Percentiles rank a stretch among this genome's conserved stretches.
Evolutionary conservation across 805 yeast genomes (phyloP).

Genomic region (Candida quercuum): DNA sequence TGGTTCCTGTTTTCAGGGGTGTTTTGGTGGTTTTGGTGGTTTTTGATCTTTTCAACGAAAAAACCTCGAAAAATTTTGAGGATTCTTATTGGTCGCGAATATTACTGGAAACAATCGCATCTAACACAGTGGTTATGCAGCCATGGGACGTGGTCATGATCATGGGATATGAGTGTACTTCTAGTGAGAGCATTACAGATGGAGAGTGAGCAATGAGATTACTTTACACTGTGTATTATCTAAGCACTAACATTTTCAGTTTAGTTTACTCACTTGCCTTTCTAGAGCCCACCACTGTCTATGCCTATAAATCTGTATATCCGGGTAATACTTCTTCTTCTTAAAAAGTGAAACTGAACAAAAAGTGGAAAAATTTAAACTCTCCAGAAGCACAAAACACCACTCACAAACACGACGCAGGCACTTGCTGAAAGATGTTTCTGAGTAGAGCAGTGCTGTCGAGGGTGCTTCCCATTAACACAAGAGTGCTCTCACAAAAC

Average conservation of each 20-base stretch:
- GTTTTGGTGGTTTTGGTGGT: conserved; percentile 2
- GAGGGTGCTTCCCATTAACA: not conserved
- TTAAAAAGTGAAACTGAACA: too few relatives aligned
- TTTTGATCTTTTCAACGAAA: conserved; percentile 3
- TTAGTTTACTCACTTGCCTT: too few relatives aligned
- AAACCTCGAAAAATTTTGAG: not conserved
- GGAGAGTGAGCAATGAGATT: not conserved
- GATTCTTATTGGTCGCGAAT: conserved; percentile 7
- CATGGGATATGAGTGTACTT: too few relatives aligned
- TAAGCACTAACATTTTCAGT: too few relatives aligned
- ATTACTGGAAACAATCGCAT: too few relatives aligned
- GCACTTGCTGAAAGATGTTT: not conserved
- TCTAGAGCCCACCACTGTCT: too few relatives aligned
- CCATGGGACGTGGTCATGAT: too few relatives aligned
- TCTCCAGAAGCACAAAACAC: conserved; percentile 1
- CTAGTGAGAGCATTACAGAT: too few relatives aligned
- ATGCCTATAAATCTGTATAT: too few relatives aligned
- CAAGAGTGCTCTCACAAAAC: not conserved
- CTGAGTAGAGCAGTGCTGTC: conserved; percentile 1
- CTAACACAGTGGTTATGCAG: not conserved
- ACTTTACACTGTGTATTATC: not conserved
- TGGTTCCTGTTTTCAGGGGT: conserved; percentile 3
- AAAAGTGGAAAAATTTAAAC: not conserved
- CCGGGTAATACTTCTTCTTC: too few relatives aligned
- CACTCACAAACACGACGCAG: too few relatives aligned